Conservation (phyloP, 2,329 filamentous ascomycete species). For the Keithomyces neogunnii region DNA sequence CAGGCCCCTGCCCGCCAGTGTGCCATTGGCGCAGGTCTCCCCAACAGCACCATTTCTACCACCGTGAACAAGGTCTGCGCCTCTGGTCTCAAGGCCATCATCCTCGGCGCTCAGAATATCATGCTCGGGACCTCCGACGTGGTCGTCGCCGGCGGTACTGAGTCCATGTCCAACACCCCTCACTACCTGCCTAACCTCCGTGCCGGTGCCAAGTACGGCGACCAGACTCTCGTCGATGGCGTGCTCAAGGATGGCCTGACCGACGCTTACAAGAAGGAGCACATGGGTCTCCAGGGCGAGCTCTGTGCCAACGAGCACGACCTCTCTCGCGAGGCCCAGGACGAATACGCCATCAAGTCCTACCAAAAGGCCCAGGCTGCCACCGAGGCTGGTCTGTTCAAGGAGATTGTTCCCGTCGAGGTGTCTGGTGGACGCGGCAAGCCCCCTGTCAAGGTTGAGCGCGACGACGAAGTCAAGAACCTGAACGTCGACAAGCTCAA, state of each 20-base stretch:
- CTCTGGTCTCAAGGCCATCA: constrained; percentile 87
- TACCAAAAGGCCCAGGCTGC: constrained; percentile 92
- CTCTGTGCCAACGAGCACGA: constrained; percentile 80
- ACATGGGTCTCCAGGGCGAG: constrained; percentile 92
- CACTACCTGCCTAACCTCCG: constrained; percentile 90
- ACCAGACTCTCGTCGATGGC: constrained; percentile 82
- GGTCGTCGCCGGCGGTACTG: constrained; percentile 86
- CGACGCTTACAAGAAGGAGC: constrained; percentile 90
- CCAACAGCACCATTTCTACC: constrained; percentile 72
- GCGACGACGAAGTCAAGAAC: constrained; percentile 96
- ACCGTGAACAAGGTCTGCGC: constrained; percentile 99
- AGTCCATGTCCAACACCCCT: constrained; percentile 97
- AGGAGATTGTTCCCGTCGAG: constrained; percentile 84
- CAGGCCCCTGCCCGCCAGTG: constrained; percentile 96
- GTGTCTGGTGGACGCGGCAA: constrained; percentile 85
- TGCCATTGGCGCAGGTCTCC: constrained; percentile 79
- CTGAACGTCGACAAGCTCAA: constrained; percentile 77
- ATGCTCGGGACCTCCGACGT: constrained; percentile 91
- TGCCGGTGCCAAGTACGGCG: constrained; percentile 85
- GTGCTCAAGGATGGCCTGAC: constrained; percentile 91
- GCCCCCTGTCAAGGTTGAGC: constrained; percentile 68
- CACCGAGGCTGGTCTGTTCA: constrained; percentile 72
- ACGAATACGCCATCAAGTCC: constrained; percentile 89
- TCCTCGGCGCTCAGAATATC: constrained; percentile 92
- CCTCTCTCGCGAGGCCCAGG: constrained; percentile 77